Base-by-base conservation (phyloP, 257 asterid genomes). In the Solanum paucissectum region DNA sequence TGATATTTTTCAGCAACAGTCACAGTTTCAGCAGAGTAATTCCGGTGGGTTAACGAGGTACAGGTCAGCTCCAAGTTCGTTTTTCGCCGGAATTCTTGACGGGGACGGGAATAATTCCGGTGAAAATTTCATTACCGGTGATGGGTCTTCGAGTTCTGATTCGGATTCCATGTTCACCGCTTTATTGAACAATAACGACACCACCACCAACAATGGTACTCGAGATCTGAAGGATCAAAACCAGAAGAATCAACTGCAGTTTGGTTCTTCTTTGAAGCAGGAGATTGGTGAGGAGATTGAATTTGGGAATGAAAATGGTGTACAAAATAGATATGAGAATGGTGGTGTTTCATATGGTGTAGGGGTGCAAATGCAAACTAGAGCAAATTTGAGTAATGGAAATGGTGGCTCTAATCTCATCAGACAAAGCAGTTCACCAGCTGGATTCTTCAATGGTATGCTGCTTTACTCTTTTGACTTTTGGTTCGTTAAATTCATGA, bases 361-460 rank as follows among this genome's bases (percentile, higher is more conserved):
- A 90, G 97, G 92, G 81, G 90, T 82, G 89, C 94, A 87, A 9
- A 88, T 87, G 71, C 88, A 88, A 88, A 73, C 25, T 69, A 83
- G 88, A 64, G 87, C 12, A 0, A 36, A 21, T 18, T 77, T 77
- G 87, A 84, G 83, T 87, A 85, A 34, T 18, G 89, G 32, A 86
- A 90, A 90, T 76, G 91, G 88, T 90, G 14, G 83, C 84, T 92
- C 96, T 0, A 91, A 86, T 94, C 98, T 96, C 84, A 85, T 90
- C 62, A 93, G 97, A 89, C 99, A 95, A 75, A 96, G 93, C 86
- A 95, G 98, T 75, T 95, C 99, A 69, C 99, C 99, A 27, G 95
- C 98, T 91, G 99, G 97, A 23, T 93, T 96, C 46, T 93, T 95
- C 91, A 86, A 91, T 88, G 99, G 99, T 96, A 95, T 18, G 58